Evolutionary conservation across 225 moss, liverwort and hornwort genomes (phyloP).

Genomic region (Lunularia cruciata): DNA sequence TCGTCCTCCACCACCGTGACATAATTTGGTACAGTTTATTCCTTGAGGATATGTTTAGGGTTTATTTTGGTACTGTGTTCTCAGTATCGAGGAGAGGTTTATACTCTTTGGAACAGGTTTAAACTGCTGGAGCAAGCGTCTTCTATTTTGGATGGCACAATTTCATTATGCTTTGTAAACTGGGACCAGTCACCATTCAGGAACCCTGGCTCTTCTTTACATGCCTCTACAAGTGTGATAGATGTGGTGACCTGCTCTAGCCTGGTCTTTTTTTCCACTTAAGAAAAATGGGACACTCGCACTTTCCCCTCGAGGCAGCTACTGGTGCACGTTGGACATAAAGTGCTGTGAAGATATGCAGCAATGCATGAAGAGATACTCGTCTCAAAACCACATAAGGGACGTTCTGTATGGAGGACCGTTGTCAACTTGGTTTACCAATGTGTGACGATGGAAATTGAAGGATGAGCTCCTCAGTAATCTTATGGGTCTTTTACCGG

Average conservation of each 20-base stretch:
- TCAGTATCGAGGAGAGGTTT: background rate
- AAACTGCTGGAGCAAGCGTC: background rate
- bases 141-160: background rate
- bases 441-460: background rate
- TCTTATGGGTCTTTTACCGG: too few species aligned
- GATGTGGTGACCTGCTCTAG: constrained; percentile 7
- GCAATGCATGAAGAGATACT: background rate
- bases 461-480: background rate
- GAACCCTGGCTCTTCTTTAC: background rate
- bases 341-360: background rate
- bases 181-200: background rate
- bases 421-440: background rate
- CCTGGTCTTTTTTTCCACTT: background rate
- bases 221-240: background rate
- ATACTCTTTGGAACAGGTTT: background rate
- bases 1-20: background rate
- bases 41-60: constrained; percentile 18
- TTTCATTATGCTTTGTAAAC: background rate
- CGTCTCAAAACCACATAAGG: background rate
- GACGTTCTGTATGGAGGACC: background rate
- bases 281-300: constrained; percentile 13
- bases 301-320: background rate
- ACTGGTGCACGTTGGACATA: background rate
- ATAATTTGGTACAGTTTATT: constrained; percentile 1
- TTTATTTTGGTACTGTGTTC: constrained; percentile 1